Evolutionary conservation across 306 rosid species (phyloP), one percentile per base, ranked within the genome.

Genomic region (Cicer bijugum): DNA sequence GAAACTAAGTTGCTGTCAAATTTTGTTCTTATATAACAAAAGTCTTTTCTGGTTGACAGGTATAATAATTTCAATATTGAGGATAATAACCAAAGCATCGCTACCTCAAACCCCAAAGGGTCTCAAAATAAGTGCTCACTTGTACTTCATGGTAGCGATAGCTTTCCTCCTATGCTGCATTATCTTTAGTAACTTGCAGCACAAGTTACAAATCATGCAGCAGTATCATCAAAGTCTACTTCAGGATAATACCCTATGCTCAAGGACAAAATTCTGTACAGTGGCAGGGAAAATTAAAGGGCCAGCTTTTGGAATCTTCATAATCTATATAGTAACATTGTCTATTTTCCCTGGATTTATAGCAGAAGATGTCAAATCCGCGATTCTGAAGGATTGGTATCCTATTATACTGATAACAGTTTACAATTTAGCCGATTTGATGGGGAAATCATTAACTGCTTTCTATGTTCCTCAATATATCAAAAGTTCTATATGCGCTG

Each of bases 301-400:
- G 62, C 88, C 94, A 0, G 92, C 85, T 42, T 83, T 91, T 23
- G 96, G 95, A 47, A 88, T 94, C 56, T 88, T 91, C 80, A 69
- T 84, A 44, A 89, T 84, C 51, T 91, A 94, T 39, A 69, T 85
- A 5, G 97, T 94, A 81, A 94, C 97, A 11, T 82, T 94, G 20
- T 94, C 98, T 2, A 91, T 94, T 14, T 94, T 94, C 65, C 98
- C 98, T 2, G 98, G 98, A 69, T 91, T 84, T 39, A 82, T 94
- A 38, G 92, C 98, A 0, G 98, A 94, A 83, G 84, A 89, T 81
- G 76, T 91, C 0, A 75, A 84, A 50, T 94, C 97, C 59, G 75
- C 87, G 72, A 15, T 84, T 82, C 83, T 94, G 42, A 80, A 71
- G 79, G 96, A 91, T 82, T 94, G 98, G 97, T 94, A 94, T 56